Conservation (phyloP, 2,329 filamentous ascomycete genomes). For the Stagonosporopsis chrysanthemi region DNA sequence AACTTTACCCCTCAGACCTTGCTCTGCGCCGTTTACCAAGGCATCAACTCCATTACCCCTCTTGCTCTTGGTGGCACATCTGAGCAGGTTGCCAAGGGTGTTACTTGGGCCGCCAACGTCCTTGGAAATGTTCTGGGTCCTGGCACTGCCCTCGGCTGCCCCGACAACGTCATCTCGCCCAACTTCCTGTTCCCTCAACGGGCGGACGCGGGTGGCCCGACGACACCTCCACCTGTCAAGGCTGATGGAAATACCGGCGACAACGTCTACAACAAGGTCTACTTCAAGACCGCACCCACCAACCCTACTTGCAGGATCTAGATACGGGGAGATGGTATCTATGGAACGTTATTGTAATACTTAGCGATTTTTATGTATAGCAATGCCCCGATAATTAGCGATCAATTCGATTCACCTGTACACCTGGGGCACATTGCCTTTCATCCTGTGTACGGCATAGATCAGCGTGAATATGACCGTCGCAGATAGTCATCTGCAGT, state of each 20-base stretch:
- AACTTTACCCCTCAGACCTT: slow-evolving; percentile 43
- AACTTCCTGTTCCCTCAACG: slow-evolving; percentile 43
- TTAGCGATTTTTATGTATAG: neutral
- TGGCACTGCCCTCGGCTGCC: slow-evolving; percentile 45
- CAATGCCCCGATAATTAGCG: neutral
- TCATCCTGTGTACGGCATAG: no score
- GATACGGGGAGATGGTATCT: neutral
- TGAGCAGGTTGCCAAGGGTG: slow-evolving; percentile 27
- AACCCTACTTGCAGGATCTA: slow-evolving; percentile 23
- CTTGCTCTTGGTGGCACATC: slow-evolving; percentile 37
- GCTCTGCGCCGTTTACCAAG: slow-evolving; percentile 47
- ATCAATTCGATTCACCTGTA: neutral
- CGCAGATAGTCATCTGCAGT: no score
- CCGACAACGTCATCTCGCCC: slow-evolving; percentile 32
- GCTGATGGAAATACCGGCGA: slow-evolving; percentile 40
- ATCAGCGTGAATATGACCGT: no score
- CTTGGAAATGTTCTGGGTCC: slow-evolving; percentile 36
- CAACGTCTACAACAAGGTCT: slow-evolving; percentile 48
- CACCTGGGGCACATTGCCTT: neutral
- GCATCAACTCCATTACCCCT: slow-evolving; percentile 48
- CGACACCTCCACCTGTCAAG: slow-evolving; percentile 32
- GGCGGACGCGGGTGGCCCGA: slow-evolving; percentile 38
- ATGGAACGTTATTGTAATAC: neutral
- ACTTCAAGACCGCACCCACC: slow-evolving; percentile 45
- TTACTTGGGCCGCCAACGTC: slow-evolving; percentile 42